These are phyloP conservation scores for Arthonia radiata DNA, from an alignment of 495 filamentous ascomycete species.

Conservation along the genomic window DNA sequence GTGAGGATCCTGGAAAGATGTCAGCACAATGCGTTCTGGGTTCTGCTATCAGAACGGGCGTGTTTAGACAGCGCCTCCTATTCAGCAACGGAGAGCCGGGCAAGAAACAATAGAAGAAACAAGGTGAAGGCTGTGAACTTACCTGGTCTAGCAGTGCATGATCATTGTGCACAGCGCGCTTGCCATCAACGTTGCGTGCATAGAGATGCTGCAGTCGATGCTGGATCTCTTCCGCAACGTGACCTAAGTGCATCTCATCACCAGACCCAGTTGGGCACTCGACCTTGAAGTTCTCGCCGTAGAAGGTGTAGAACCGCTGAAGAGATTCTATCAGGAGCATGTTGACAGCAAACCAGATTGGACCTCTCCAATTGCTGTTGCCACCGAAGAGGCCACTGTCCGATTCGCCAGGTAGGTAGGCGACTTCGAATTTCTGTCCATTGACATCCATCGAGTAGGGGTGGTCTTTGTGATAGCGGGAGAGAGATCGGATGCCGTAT, in stretches of 20 bases:
- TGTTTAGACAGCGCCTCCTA: too few relatives aligned
- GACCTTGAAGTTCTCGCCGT: slow-evolving; percentile 63
- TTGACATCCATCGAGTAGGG: slow-evolving; percentile 94
- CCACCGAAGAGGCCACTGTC: slow-evolving; percentile 84
- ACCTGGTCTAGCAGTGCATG: slow-evolving; percentile 70
- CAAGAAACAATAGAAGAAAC: too few relatives aligned
- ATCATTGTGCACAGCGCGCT: slow-evolving; percentile 60
- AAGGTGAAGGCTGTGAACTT: too few relatives aligned
- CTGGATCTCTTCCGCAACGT: slow-evolving; percentile 90
- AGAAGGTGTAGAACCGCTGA: slow-evolving; percentile 85
- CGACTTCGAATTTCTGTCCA: slow-evolving; percentile 65
- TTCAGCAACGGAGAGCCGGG: too few relatives aligned
- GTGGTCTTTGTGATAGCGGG: slow-evolving; percentile 73
- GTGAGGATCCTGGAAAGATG: slow-evolving; percentile 61
- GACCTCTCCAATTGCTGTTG: slow-evolving; percentile 90
- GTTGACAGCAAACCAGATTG: slow-evolving; percentile 91
- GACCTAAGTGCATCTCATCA: slow-evolving; percentile 84
- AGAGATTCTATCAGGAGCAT: slow-evolving; percentile 84
- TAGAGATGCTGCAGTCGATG: slow-evolving; percentile 86
- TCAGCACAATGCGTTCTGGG: too few relatives aligned
- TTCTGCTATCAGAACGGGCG: too few relatives aligned
- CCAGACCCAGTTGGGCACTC: slow-evolving; percentile 89
- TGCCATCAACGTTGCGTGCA: slow-evolving; percentile 55
- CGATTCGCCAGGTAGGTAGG: slow-evolving; percentile 81
- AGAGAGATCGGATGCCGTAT: slow-evolving; percentile 79